Evolutionary conservation across 768 basidiomycete genomes (phyloP).

Genomic region (Astraeus odoratus): DNA sequence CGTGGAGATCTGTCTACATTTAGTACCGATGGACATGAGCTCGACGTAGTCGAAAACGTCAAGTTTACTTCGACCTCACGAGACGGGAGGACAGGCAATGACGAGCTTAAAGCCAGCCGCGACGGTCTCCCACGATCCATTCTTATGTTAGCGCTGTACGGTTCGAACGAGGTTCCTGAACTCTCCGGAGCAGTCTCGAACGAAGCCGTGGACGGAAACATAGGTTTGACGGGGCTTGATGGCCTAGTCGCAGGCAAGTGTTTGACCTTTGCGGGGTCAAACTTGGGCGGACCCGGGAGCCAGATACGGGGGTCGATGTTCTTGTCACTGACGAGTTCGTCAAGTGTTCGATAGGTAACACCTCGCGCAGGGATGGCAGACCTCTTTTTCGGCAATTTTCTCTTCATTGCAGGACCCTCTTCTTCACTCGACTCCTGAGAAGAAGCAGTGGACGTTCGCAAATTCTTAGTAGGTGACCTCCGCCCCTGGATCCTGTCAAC

Average conservation of each 20-base stretch:
- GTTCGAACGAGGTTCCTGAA: not conserved
- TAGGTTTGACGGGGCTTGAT: slow-evolving; percentile 17
- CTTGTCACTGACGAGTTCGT: slow-evolving; percentile 10
- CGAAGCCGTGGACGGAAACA: not conserved
- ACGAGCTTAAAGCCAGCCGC: slow-evolving; percentile 13
- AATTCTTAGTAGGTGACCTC: slow-evolving; percentile 7
- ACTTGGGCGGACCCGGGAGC: slow-evolving; percentile 18
- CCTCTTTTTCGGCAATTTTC: not conserved
- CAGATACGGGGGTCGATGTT: slow-evolving; percentile 22
- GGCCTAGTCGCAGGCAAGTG: slow-evolving; percentile 15
- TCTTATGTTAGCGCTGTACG: slow-evolving; percentile 15
- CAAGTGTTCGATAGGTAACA: slow-evolving; percentile 15
- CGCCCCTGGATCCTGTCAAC: not conserved
- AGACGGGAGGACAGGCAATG: slow-evolving; percentile 13
- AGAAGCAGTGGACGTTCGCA: not conserved
- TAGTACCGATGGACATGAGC: not conserved
- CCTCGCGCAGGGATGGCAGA: slow-evolving; percentile 8
- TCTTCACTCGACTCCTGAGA: slow-evolving; percentile 7
- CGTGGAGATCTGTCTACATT: slow-evolving; percentile 2
- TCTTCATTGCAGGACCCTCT: slow-evolving; percentile 6
- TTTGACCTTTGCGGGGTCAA: slow-evolving; percentile 23
- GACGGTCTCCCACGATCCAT: slow-evolving; percentile 15
- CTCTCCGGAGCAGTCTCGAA: not conserved
- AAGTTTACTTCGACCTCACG: not conserved
- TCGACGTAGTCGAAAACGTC: not conserved